phyloP scores from a whole-genome alignment of 352 stramenopile genomes.

The Phytophthora aleatoria region DNA sequence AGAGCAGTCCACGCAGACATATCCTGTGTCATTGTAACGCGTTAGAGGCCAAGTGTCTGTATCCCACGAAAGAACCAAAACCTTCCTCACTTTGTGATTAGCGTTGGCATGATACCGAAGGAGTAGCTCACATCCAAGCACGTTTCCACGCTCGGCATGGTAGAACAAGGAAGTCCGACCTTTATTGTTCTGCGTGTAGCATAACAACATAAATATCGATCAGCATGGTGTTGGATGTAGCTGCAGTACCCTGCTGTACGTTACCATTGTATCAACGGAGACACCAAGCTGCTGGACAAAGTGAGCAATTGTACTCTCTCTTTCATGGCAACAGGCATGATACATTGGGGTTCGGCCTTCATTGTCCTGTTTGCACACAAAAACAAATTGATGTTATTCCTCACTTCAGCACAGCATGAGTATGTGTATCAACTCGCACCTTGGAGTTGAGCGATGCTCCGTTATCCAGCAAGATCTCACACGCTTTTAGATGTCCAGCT shows the following conservation, averaged over 20 bases:
- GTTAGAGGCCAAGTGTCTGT: background rate
- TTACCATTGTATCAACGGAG: conserved; percentile 34
- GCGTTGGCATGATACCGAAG: conserved; percentile 45
- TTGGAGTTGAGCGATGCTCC: conserved; percentile 43
- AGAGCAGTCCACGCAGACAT: conserved; percentile 48
- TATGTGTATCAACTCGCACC: conserved; percentile 9
- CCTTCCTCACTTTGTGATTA: conserved; percentile 38
- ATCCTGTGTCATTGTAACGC: conserved; percentile 26
- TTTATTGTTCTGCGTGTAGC: conserved; percentile 40
- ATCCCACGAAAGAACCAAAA: background rate
- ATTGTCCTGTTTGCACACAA: conserved; percentile 41
- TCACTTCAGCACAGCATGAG: background rate
- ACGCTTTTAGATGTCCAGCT: conserved; percentile 33
- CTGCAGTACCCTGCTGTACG: background rate
- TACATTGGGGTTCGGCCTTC: conserved; percentile 52
- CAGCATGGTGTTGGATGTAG: background rate
- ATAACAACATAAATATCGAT: conserved; percentile 1
- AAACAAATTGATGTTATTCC: background rate
- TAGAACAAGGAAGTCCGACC: conserved; percentile 51
- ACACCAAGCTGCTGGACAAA: conserved; percentile 41
- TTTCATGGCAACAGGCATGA: conserved; percentile 47
- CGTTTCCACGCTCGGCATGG: conserved; percentile 50
- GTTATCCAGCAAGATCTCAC: conserved; percentile 41
- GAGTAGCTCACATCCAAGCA: conserved; percentile 45
- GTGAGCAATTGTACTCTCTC: conserved; percentile 38